These are phyloP conservation scores for Orychophragmus violaceus DNA, from an alignment of 345 rosid genomes.

Conservation along the genomic window DNA sequence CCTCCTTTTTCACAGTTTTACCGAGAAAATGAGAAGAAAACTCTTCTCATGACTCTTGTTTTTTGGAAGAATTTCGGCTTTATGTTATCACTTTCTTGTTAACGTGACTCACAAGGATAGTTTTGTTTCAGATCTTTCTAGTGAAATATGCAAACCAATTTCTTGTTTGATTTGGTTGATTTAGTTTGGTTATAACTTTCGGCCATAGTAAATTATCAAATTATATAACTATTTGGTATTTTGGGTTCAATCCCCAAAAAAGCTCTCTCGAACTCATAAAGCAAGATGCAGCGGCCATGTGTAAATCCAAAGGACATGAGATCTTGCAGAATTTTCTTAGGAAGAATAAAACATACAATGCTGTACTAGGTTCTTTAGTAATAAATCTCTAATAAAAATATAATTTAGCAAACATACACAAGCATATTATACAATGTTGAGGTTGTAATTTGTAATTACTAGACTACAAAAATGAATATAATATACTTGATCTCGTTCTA, in stretches of 20 bases:
- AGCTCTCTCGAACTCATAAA: not conserved
- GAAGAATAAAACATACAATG: slow-evolving; percentile 10
- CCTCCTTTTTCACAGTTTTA: not conserved
- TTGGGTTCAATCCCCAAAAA: not conserved
- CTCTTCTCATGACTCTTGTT: slow-evolving; percentile 1
- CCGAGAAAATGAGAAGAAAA: not conserved
- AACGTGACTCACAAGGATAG: slow-evolving; percentile 8
- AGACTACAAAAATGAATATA: not conserved
- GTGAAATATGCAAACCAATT: not conserved
- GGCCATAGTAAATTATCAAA: not conserved
- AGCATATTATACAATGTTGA: not conserved
- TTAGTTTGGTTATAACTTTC: no score
- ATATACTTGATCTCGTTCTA: not conserved
- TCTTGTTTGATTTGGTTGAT: not conserved
- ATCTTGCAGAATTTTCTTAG: slow-evolving; percentile 26
- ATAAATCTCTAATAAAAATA: no score
- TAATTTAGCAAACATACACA: not conserved
- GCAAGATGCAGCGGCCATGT: slow-evolving; percentile 13
- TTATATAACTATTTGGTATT: not conserved
- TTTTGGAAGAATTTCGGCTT: slow-evolving; percentile 1
- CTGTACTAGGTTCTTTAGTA: slow-evolving; percentile 8
- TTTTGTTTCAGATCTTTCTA: no score
- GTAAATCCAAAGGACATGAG: slow-evolving; percentile 13
- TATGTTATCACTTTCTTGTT: not conserved
- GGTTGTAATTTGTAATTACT: not conserved